Evolutionary conservation across 2,329 filamentous ascomycete species (phyloP).

Genomic region (Xylogone sp.): DNA sequence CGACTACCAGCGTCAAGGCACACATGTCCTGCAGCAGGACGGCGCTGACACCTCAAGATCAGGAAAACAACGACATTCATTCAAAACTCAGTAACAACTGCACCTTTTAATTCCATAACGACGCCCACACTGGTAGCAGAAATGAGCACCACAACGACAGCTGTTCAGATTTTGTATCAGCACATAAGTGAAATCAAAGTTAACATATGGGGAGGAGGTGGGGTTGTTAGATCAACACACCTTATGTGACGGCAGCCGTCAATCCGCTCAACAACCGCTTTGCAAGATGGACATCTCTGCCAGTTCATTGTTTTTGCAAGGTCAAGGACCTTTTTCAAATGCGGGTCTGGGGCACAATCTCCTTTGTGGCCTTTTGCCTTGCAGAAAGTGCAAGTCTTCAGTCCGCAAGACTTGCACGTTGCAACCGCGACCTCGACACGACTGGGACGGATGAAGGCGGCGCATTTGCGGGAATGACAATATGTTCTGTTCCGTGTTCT

Average conservation of each 20-base stretch:
- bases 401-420: conserved; percentile 37
- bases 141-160: conserved; percentile 43
- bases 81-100: no score
- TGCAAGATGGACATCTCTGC: conserved; percentile 47
- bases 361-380: conserved; percentile 42
- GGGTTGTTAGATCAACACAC: conserved; percentile 44
- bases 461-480: conserved; percentile 42
- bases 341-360: conserved; percentile 44
- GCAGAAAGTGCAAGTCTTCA: conserved; percentile 47
- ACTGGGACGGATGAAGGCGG: conserved; percentile 38
- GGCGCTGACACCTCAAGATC: no score
- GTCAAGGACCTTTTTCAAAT: conserved; percentile 34
- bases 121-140: conserved; percentile 45
- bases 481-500: conserved; percentile 45
- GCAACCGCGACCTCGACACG: conserved; percentile 32
- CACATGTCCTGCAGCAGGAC: no score
- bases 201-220: no score
- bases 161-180: conserved; percentile 26
- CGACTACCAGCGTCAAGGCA: no score
- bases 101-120: no score
- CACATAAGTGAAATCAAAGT: neutral
- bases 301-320: conserved; percentile 42
- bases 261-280: conserved; percentile 42
- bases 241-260: conserved; percentile 54
- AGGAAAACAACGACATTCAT: no score